Percentiles rank a stretch among this genome's conserved stretches.
These are phyloP conservation scores for Botryotinia narcissicola DNA, from an alignment of 2,329 filamentous ascomycete genomes.

Conservation along the genomic window DNA sequence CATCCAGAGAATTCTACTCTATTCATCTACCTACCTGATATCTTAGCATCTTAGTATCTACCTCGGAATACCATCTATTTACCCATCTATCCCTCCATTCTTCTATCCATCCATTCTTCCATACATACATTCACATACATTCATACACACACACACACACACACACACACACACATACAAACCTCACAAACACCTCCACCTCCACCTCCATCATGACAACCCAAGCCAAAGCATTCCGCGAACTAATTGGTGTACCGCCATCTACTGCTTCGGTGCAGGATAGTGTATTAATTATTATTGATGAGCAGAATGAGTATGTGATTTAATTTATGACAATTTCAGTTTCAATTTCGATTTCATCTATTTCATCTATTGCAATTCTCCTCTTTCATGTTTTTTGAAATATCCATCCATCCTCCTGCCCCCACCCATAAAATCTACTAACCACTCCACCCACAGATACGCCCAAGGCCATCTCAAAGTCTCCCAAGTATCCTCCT, in stretches of 20 bases:
- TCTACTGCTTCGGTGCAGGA: constrained; percentile 57
- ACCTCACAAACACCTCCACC: not conserved
- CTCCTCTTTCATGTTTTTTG: not conserved
- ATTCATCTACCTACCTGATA: no score
- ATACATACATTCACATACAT: no score
- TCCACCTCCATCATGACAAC: not conserved
- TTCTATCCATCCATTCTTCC: no score
- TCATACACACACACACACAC: no score
- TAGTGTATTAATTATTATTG: constrained; percentile 64
- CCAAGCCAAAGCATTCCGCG: constrained; percentile 34
- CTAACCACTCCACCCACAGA: constrained; percentile 25
- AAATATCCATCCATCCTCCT: not conserved
- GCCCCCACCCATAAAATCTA: not conserved
- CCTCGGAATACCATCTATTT: no score
- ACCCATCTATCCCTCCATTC: no score
- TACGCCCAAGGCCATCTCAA: constrained; percentile 55
- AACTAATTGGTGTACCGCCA: constrained; percentile 49
- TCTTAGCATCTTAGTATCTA: no score
- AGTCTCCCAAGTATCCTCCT: constrained; percentile 51
- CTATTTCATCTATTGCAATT: not conserved
- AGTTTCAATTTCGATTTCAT: not conserved
- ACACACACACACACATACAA: no score
- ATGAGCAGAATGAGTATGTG: constrained; percentile 67
- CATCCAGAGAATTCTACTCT: no score
- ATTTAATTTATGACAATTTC: not conserved